Evolutionary conservation across 1,284 basidiomycete species (phyloP).

Genomic region (Rhodotorula sp.): DNA sequence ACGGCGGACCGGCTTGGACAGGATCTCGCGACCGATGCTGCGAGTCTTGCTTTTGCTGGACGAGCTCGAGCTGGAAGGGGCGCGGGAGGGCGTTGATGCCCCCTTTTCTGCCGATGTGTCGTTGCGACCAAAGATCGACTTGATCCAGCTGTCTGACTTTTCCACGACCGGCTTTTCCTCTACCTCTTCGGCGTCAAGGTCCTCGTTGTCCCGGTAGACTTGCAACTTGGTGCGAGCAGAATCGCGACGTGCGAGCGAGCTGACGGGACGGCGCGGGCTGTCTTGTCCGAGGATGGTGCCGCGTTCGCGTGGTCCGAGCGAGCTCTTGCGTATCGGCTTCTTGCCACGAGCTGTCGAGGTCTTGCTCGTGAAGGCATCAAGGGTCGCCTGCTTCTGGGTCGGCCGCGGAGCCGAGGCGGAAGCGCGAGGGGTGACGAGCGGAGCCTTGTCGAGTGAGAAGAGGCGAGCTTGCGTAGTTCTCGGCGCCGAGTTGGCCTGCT

Average conservation of each 20-base stretch:
- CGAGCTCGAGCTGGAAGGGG: not conserved
- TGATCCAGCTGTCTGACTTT: not conserved
- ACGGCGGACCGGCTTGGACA: not conserved
- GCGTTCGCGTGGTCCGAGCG: not conserved
- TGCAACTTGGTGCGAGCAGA: not conserved
- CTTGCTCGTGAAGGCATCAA: not conserved
- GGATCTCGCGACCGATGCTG: conserved; percentile 7
- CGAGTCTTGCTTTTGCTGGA: not conserved
- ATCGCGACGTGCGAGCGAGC: not conserved
- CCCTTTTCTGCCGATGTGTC: not conserved
- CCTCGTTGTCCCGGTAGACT: not conserved
- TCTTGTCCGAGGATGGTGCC: not conserved
- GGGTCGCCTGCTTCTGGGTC: not conserved
- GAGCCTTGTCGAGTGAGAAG: conserved; percentile 7
- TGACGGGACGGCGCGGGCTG: not conserved
- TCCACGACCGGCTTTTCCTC: not conserved
- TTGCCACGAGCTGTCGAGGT: not conserved
- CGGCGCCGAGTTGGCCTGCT: not conserved
- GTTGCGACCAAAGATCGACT: not conserved
- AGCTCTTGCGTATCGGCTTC: not conserved
- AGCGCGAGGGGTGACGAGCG: conserved; percentile 16
- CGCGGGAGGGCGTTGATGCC: not conserved
- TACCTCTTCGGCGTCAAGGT: too few relatives aligned
- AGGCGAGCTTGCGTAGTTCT: conserved; percentile 4
- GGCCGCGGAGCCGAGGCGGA: not conserved